Base-by-base conservation (phyloP, 1,284 basidiomycete genomes). In the Pseudozyma hubeiensis region DNA sequence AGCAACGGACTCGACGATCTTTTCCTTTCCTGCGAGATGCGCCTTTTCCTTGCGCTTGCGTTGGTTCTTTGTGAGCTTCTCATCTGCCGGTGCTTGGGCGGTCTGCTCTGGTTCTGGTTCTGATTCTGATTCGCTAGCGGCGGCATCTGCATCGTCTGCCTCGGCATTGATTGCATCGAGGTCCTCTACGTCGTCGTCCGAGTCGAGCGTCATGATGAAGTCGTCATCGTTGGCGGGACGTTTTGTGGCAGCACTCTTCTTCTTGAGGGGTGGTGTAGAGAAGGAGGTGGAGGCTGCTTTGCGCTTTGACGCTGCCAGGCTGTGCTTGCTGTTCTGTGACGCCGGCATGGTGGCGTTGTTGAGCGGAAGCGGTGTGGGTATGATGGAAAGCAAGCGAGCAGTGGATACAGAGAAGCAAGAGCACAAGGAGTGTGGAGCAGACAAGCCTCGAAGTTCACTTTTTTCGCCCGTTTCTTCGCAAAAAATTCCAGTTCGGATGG, bases 161-260 rank as follows among this genome's bases (percentile, higher is more conserved):
- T 53, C 58, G n/a, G 33, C 31, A n/a, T 53, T 35, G 43, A 29
- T 29, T 14, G 60, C 48, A 60, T 69, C 66, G 45, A 69, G 60
- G 16, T 69, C 66, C 10, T 50, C 41, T 0, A 71, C 62, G 33
- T 83, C 81, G 17, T 82, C 81, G 40, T 83, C 81, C 8, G 79
- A 80, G 40, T 83, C 81, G 43, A 83, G 66, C 16, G 81, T 83
- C 81, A 83, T 82, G 64, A 83, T 65, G 49, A 83, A 82, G 58
- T 82, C 81, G 51, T 81, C 71, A 47, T 74, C 47, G 39, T 56
- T 41, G 35, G 17, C 16, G 19, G 48, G 45, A 13, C 30, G 51
- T 39, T 34, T 35, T 19, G 56, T 44, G 17, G 52, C 29, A 41
- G 55, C 14, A 7, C 19, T 7, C 51, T 55, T 69, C 24, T 64